These are phyloP conservation scores for Penicillium canescens DNA, from an alignment of 495 filamentous ascomycete species.

Conservation along the genomic window DNA sequence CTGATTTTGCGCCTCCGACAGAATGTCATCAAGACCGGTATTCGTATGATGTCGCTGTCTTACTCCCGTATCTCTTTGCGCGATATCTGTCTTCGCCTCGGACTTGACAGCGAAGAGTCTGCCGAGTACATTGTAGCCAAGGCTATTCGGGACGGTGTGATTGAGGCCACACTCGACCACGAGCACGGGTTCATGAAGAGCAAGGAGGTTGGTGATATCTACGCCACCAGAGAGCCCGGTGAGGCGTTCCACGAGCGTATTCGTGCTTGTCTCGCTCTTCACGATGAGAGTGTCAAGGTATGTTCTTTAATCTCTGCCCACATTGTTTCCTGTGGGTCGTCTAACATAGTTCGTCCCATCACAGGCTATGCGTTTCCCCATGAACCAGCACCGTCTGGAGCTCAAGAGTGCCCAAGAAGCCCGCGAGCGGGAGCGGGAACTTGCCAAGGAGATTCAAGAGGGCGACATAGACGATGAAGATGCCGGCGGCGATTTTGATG, in stretches of 20 bases:
- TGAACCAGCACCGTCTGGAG: constrained; percentile 98
- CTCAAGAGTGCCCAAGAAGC: constrained; percentile 98
- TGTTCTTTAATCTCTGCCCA: constrained; percentile 17
- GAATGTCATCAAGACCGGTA: constrained; percentile 99
- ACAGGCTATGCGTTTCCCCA: constrained; percentile 96
- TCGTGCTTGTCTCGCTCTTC: constrained; percentile 80
- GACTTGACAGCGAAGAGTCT: constrained; percentile 90
- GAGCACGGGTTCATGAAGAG: constrained; percentile 98
- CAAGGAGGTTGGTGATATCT: constrained; percentile 92
- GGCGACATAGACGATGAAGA: constrained; percentile 97
- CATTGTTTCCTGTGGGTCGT: not conserved
- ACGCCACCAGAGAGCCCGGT: constrained; percentile 91
- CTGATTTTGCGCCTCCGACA: constrained; percentile 91
- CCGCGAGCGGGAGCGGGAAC: constrained; percentile 88
- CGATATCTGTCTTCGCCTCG: constrained; percentile 93
- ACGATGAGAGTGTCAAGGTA: constrained; percentile 98
- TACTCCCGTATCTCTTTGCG: constrained; percentile 97
- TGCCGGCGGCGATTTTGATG: constrained; percentile 94
- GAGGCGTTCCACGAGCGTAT: constrained; percentile 98
- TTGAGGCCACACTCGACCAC: constrained; percentile 92
- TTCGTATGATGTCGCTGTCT: constrained; percentile 97
- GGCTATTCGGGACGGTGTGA: constrained; percentile 96
- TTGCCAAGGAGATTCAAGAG: constrained; percentile 99
- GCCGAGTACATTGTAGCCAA: constrained; percentile 99
- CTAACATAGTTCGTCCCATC: constrained; percentile 13